These are phyloP conservation scores for Gynandropsis gynandra DNA, from an alignment of 345 rosid genomes.

Conservation along the genomic window DNA sequence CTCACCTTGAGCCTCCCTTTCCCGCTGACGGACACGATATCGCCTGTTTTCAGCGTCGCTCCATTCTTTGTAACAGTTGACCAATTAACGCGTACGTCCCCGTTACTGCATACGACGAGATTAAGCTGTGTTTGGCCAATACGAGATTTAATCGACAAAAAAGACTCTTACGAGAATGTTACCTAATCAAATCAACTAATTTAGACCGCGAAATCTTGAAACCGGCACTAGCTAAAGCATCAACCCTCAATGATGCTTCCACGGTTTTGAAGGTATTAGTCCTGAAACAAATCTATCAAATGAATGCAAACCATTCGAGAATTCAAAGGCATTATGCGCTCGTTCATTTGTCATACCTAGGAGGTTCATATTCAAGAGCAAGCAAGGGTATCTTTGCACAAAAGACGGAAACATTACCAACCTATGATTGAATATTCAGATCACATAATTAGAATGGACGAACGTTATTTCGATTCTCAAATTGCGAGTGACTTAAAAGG, in stretches of 20 bases:
- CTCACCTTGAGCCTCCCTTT: slow-evolving; percentile 82
- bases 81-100: slow-evolving; percentile 89
- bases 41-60: slow-evolving; percentile 61
- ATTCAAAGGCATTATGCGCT: neutral
- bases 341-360: slow-evolving; percentile 39
- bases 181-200: slow-evolving; percentile 76
- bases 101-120: slow-evolving; percentile 34
- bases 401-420: slow-evolving; percentile 76
- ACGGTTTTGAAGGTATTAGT: slow-evolving; percentile 64
- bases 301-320: neutral
- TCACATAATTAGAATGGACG: slow-evolving; percentile 7
- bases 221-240: slow-evolving; percentile 98
- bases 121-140: neutral
- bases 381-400: slow-evolving; percentile 71
- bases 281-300: slow-evolving; percentile 34
- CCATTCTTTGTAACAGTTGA: slow-evolving; percentile 64
- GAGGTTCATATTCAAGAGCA: slow-evolving; percentile 82
- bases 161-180: neutral
- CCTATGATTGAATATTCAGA: slow-evolving; percentile 35
- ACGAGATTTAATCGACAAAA: neutral
- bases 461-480: neutral
- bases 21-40: slow-evolving; percentile 79
- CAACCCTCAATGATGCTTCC: slow-evolving; percentile 85
- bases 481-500: neutral
- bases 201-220: slow-evolving; percentile 87